Evolutionary conservation across 495 filamentous ascomycete genomes (phyloP).

Genomic region (Penicillium paradoxum): DNA sequence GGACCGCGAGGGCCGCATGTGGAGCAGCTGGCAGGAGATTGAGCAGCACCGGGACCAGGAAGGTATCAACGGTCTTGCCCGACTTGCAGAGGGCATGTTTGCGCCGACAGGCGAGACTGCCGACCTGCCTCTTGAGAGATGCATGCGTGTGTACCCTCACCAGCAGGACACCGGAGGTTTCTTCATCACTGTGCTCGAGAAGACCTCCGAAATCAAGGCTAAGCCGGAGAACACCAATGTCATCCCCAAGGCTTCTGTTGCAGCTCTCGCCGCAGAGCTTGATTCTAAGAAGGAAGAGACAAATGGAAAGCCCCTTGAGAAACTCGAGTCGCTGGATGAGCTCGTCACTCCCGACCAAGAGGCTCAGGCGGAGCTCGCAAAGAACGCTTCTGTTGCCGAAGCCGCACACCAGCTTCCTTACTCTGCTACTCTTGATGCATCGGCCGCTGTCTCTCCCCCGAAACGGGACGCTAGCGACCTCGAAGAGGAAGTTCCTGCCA

Average conservation of each 20-base stretch:
- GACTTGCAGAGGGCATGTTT: conserved; percentile 78
- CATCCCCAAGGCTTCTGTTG: conserved; percentile 46
- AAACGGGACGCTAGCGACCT: conserved; percentile 41
- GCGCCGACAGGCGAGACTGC: conserved; percentile 55
- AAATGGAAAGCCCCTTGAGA: conserved; percentile 35
- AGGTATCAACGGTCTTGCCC: conserved; percentile 53
- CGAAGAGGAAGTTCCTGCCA: conserved; percentile 41
- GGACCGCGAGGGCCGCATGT: conserved; percentile 72
- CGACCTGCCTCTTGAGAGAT: conserved; percentile 74
- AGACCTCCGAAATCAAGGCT: conserved; percentile 79
- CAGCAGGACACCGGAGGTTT: conserved; percentile 94
- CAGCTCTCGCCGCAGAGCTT: conserved; percentile 52
- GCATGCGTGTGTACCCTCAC: conserved; percentile 91
- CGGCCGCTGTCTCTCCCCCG: conserved; percentile 16
- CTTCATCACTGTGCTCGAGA: conserved; percentile 93
- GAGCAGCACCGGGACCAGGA: conserved; percentile 53
- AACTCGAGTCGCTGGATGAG: conserved; percentile 48
- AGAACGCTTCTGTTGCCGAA: conserved; percentile 43
- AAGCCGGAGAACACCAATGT: conserved; percentile 69
- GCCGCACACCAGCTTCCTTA: conserved; percentile 38
- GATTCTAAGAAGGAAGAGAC: conserved; percentile 41
- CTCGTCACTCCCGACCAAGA: conserved; percentile 36
- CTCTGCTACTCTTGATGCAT: conserved; percentile 29
- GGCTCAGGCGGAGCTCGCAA: conserved; percentile 32
- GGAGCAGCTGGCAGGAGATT: conserved; percentile 74